Percentiles rank a stretch among this genome's conserved stretches.
phyloP scores from a whole-genome alignment of 495 filamentous ascomycete genomes.

The Neurospora sp. region DNA sequence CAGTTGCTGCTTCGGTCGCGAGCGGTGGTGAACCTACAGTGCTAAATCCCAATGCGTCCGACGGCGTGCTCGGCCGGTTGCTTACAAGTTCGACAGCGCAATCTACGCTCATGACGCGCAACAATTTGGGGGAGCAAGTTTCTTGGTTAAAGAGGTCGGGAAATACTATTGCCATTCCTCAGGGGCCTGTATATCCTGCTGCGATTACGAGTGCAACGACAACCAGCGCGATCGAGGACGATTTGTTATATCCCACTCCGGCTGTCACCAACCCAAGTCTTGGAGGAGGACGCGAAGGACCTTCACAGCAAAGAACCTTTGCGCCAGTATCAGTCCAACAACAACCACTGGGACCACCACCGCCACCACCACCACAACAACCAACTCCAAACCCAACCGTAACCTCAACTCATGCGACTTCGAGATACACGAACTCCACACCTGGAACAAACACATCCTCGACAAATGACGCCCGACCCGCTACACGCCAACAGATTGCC shows the following conservation, averaged over 20 bases:
- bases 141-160: conserved; percentile 6
- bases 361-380: background rate
- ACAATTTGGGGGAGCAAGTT: conserved; percentile 20
- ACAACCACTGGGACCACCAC: background rate
- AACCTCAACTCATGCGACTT: background rate
- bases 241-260: background rate
- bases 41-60: conserved; percentile 17
- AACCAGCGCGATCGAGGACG: background rate
- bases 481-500: background rate
- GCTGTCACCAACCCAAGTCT: background rate
- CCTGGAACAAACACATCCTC: background rate
- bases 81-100: background rate
- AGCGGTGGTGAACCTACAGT: conserved; percentile 9
- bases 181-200: background rate
- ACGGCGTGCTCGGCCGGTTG: conserved; percentile 20
- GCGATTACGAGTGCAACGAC: background rate
- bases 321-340: background rate
- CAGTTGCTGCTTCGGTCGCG: background rate
- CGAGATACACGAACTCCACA: background rate
- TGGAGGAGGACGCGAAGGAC: background rate
- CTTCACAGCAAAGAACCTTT: background rate
- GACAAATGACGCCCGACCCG: conserved; percentile 2
- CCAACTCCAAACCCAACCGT: background rate
- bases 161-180: background rate
- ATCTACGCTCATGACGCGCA: conserved; percentile 45